Evolutionary conservation across 108 stramenopile species (phyloP), one percentile per base, ranked within the genome.

Genomic region (Pelagomonas calceolata): DNA sequence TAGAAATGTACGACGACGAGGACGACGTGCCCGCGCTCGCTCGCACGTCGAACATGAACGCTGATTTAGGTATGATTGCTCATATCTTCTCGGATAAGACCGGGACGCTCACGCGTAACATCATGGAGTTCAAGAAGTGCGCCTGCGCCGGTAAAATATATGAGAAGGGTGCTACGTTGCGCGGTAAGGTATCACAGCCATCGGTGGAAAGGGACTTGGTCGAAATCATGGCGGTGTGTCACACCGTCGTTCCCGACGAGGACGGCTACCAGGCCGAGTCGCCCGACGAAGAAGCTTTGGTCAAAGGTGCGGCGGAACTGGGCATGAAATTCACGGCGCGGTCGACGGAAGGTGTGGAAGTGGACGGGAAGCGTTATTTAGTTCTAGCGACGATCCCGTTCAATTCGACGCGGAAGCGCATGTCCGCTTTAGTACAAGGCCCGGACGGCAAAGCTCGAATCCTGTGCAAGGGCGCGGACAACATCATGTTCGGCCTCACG

Each of bases 41-140:
- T 0, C 73, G 82, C 32, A 82, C 80, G 4, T 76, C 78, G n/a
- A 77, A 82, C 43, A 68, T 86, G 74, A 69, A 70, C 32, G 80
- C 71, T 36, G 87, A 88, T 44, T 46, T 88, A 36, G 87, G 87
- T 0, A 79, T 82, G 64, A 67, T 80, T 32, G 67, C 66, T 17
- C 71, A 77, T 36, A 36, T 80, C 33, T 80, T 80, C 36, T 89
- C 89, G 0, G 94, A 95, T 74, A 95, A 95, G 72, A 95, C 94
- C 31, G 98, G 98, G 30, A 99, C 98, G 30, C 78, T 99, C 65
- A 99, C 98, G 18, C 91, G 89, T 64, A 99, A 99, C 76, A 87
- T 96, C 10, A 99, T 99, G 98, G 82, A 90, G 67, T 96, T 99
- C 78, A 93, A 92, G 72, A 82, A 93, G n/a, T 95, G 91, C 74